Percentiles rank a stretch among this genome's conserved stretches.
Evolutionary conservation across 352 stramenopile genomes (phyloP).

Genomic region (Discostella stelligera): DNA sequence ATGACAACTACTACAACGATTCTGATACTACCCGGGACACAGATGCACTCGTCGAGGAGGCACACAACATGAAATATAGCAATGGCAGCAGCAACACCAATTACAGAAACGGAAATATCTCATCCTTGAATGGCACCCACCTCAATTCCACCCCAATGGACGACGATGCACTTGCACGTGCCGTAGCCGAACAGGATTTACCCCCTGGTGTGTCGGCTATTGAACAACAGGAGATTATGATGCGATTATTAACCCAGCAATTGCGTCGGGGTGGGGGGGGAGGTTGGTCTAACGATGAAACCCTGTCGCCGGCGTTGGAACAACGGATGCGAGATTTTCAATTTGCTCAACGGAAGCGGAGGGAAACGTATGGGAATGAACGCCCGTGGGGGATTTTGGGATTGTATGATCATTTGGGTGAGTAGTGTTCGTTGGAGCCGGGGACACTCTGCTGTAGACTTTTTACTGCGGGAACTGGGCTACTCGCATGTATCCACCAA

Average conservation of each 20-base stretch:
- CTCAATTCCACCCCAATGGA: not conserved
- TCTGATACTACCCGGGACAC: too few species aligned
- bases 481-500: too few species aligned
- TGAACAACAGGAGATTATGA: conserved; percentile 54
- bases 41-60: too few species aligned
- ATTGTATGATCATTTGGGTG: conserved; percentile 73
- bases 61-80: not conserved
- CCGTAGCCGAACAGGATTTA: conserved; percentile 46
- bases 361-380: conserved; percentile 58
- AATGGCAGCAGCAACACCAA: not conserved
- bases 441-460: too few species aligned
- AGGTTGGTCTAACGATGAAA: conserved; percentile 31
- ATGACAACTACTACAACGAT: not conserved
- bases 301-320: conserved; percentile 39
- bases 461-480: too few species aligned
- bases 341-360: conserved; percentile 73
- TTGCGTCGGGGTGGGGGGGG: conserved; percentile 27
- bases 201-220: conserved; percentile 38
- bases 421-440: conserved; percentile 1
- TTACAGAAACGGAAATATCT: not conserved
- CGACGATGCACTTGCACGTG: conserved; percentile 40
- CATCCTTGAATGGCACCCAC: not conserved
- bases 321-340: conserved; percentile 74
- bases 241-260: conserved; percentile 48
- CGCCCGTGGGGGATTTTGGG: conserved; percentile 68